Percentiles rank a stretch among this genome's conserved stretches.
Evolutionary conservation across 148 eudicot species (phyloP).

Genomic region (Rhododendron kiyosumense): DNA sequence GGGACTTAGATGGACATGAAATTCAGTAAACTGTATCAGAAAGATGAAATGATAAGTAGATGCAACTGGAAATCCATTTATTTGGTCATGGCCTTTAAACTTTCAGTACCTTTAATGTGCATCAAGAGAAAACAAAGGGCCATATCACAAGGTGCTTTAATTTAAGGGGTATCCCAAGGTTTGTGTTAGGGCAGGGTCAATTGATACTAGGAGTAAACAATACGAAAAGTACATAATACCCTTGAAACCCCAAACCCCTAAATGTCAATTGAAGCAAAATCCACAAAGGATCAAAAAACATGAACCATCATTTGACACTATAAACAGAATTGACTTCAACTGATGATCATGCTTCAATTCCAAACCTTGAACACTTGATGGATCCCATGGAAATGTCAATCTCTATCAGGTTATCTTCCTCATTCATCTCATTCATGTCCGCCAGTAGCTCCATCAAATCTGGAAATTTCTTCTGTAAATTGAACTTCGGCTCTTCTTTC

Average conservation of each 20-base stretch:
- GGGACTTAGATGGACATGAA: background rate
- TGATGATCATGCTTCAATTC: conserved; percentile 50
- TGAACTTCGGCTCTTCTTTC: conserved; percentile 22
- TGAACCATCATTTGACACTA: background rate
- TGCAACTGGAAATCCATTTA: background rate
- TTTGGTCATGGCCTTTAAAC: background rate
- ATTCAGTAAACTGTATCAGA: background rate
- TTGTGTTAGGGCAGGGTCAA: background rate
- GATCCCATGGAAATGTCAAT: conserved; percentile 86
- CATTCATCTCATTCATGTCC: conserved; percentile 45
- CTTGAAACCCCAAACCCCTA: background rate
- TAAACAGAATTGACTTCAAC: background rate
- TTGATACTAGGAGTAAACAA: background rate
- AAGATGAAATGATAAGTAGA: background rate
- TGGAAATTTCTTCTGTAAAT: conserved; percentile 27
- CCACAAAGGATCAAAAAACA: conserved; percentile 18
- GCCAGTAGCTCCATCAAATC: conserved; percentile 38
- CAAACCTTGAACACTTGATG: conserved; percentile 75
- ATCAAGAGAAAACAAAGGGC: background rate
- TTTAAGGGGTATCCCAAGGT: background rate
- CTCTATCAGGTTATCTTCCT: conserved; percentile 86
- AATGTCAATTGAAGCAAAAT: conserved; percentile 1
- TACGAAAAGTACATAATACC: background rate
- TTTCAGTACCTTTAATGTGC: background rate
- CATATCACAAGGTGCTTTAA: too few species aligned